These are phyloP conservation scores for Exophiala sp. DNA, from an alignment of 2,329 filamentous ascomycete genomes.

Conservation along the genomic window DNA sequence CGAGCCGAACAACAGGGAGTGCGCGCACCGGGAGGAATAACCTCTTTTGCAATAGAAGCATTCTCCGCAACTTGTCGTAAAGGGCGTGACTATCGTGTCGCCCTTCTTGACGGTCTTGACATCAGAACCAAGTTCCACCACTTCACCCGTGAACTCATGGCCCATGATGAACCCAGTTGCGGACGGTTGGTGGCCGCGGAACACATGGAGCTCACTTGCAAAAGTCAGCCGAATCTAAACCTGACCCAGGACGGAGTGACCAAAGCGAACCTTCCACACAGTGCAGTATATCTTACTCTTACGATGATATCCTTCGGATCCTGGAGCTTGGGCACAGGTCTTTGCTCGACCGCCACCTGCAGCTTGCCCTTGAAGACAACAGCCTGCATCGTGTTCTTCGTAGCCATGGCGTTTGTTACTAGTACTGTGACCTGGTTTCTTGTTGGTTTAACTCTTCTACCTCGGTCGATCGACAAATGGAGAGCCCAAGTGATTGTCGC, in stretches of 20 bases:
- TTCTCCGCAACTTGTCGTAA: constrained; percentile 68
- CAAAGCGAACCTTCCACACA: constrained; percentile 69
- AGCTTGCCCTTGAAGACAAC: constrained; percentile 78
- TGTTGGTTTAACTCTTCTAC: no score
- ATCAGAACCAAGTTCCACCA: constrained; percentile 60
- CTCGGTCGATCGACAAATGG: neutral
- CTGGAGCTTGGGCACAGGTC: constrained; percentile 69
- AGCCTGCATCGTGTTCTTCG: constrained; percentile 66
- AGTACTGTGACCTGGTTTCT: neutral
- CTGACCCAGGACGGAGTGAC: neutral
- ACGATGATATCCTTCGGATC: constrained; percentile 71
- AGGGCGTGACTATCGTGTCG: constrained; percentile 75
- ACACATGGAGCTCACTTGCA: constrained; percentile 75
- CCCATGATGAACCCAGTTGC: constrained; percentile 60
- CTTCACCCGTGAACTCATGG: constrained; percentile 78
- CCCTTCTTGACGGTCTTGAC: constrained; percentile 66
- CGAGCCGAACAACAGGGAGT: constrained; percentile 65
- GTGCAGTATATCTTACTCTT: constrained; percentile 72
- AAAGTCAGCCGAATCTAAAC: neutral
- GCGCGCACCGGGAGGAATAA: constrained; percentile 69
- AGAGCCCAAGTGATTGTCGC: no score
- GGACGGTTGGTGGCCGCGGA: constrained; percentile 70
- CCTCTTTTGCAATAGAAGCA: constrained; percentile 82
- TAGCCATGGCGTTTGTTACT: constrained; percentile 29
- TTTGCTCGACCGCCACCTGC: constrained; percentile 69